phyloP scores from a whole-genome alignment of 768 basidiomycete species.

The Hortiboletus campestris region DNA sequence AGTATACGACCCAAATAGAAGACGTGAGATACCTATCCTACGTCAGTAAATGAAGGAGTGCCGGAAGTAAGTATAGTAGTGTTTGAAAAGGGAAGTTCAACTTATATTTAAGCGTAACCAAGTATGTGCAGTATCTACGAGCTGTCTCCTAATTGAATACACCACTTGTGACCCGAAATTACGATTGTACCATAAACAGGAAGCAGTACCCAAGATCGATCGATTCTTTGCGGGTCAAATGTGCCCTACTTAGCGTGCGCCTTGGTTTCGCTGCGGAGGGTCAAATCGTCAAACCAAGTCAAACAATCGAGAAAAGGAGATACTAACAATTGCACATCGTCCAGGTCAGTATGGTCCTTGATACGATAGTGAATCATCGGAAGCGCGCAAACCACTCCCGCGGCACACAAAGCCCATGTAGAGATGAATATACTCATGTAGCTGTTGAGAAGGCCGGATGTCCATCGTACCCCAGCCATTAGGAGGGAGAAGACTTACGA shows the following conservation, averaged over 20 bases:
- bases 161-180: background rate
- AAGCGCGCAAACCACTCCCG: conserved; percentile 61
- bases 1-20: no score
- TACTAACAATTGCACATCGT: conserved; percentile 50
- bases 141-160: background rate
- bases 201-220: background rate
- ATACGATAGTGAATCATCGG: conserved; percentile 76
- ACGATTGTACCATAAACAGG: background rate
- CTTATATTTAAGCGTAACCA: no score
- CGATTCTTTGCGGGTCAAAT: background rate
- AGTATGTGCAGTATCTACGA: background rate
- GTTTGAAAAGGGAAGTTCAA: no score
- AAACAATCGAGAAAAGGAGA: background rate
- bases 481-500: conserved; percentile 47
- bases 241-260: background rate
- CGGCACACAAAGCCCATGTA: conserved; percentile 69
- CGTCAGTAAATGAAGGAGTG: no score
- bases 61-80: no score
- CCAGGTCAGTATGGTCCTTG: conserved; percentile 53
- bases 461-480: background rate
- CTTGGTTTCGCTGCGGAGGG: conserved; percentile 12
- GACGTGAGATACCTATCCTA: no score
- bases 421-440: conserved; percentile 74
- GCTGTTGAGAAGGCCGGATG: conserved; percentile 17
- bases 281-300: background rate